Evolutionary conservation across 805 yeast genomes (phyloP).

Genomic region (Sugiyamaella boreocaroliniensis): DNA sequence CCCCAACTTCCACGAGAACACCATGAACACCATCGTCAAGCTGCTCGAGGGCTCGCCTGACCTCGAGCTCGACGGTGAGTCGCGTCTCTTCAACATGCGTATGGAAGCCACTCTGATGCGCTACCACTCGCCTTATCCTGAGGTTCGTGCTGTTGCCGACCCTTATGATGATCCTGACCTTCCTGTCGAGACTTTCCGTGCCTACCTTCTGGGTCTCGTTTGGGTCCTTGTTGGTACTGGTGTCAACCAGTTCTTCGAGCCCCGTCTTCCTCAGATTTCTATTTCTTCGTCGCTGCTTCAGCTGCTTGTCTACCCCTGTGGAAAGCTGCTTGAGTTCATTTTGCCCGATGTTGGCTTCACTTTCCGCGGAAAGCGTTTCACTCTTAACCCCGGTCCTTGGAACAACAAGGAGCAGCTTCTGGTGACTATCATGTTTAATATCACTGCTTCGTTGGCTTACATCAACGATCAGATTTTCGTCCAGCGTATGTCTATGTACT

Average conservation of each 20-base stretch:
- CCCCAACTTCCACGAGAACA: slow-evolving; percentile 40
- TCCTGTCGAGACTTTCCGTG: slow-evolving; percentile 46
- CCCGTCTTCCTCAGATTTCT: slow-evolving; percentile 45
- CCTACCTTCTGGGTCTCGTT: slow-evolving; percentile 43
- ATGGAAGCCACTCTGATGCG: slow-evolving; percentile 37
- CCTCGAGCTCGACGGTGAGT: slow-evolving; percentile 11
- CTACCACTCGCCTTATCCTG: slow-evolving; percentile 48
- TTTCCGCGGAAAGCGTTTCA: slow-evolving; percentile 35
- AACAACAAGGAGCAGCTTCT: slow-evolving; percentile 60
- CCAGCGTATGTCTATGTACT: slow-evolving; percentile 22
- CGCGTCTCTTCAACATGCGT: slow-evolving; percentile 13
- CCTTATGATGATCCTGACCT: slow-evolving; percentile 40
- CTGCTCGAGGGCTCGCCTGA: slow-evolving; percentile 15
- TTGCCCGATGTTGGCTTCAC: slow-evolving; percentile 40
- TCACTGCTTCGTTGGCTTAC: slow-evolving; percentile 24
- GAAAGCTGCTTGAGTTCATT: slow-evolving; percentile 30
- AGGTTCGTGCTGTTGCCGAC: slow-evolving; percentile 46
- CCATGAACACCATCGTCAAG: slow-evolving; percentile 31
- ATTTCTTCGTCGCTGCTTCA: slow-evolving; percentile 40
- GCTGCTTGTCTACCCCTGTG: slow-evolving; percentile 48
- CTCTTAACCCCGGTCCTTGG: slow-evolving; percentile 62
- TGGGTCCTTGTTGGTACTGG: slow-evolving; percentile 50
- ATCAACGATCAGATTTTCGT: slow-evolving; percentile 18
- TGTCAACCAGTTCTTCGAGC: slow-evolving; percentile 51
- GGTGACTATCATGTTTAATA: slow-evolving; percentile 37